Evolutionary conservation across 352 stramenopile genomes (phyloP).

Genomic region (Phytophthora cajani): DNA sequence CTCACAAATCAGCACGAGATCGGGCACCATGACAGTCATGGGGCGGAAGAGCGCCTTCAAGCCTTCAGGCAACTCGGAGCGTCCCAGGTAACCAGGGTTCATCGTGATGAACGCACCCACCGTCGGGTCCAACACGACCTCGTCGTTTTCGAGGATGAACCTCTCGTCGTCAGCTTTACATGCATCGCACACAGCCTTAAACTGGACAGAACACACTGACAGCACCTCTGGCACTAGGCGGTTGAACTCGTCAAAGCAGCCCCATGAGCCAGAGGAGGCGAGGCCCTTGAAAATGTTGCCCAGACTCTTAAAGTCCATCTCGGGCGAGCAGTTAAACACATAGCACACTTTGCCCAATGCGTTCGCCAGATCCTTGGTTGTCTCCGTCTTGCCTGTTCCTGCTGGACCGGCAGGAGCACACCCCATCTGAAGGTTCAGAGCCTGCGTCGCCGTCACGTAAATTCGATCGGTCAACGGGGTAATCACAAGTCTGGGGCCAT

Average conservation of each 20-base stretch:
- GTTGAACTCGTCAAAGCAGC: constrained; percentile 98
- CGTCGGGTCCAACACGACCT: constrained; percentile 91
- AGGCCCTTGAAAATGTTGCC: constrained; percentile 98
- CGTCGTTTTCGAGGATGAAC: constrained; percentile 96
- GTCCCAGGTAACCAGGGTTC: constrained; percentile 96
- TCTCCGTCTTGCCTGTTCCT: constrained; percentile 95
- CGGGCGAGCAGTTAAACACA: constrained; percentile 96
- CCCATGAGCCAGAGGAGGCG: constrained; percentile 94
- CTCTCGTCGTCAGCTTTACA: constrained; percentile 93
- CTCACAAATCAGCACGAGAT: constrained; percentile 96
- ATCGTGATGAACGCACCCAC: constrained; percentile 97
- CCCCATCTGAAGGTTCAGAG: constrained; percentile 93
- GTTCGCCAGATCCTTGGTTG: constrained; percentile 95
- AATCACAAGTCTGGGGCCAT: constrained; percentile 94
- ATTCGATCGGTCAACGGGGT: constrained; percentile 96
- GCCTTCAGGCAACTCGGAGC: constrained; percentile 94
- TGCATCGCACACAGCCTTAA: constrained; percentile 96
- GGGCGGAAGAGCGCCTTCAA: constrained; percentile 96
- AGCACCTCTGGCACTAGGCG: constrained; percentile 94
- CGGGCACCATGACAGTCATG: constrained; percentile 97
- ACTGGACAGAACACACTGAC: constrained; percentile 95
- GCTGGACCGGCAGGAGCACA: constrained; percentile 83
- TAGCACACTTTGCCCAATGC: constrained; percentile 96
- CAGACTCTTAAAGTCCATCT: constrained; percentile 97
- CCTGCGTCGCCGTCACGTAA: constrained; percentile 96